Percentiles rank a stretch among this genome's conserved stretches.
Conservation (phyloP, 768 basidiomycete genomes). For the Agrocybe pediades region DNA sequence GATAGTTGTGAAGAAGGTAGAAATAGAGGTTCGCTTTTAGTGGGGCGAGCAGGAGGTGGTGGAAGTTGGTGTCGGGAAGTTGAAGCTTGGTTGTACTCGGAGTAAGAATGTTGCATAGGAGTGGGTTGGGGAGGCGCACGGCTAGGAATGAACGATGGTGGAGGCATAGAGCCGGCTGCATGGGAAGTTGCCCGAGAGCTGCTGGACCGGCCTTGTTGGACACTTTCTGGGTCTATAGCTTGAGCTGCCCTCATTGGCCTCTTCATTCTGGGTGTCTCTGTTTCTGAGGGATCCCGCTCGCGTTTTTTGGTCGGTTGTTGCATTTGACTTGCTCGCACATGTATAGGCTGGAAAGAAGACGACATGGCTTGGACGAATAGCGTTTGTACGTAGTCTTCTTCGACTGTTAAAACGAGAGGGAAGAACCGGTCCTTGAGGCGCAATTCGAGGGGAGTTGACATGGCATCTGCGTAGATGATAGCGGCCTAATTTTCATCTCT, state of each 20-base stretch:
- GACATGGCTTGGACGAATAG: slow-evolving; percentile 77
- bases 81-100: background rate
- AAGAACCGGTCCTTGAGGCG: slow-evolving; percentile 75
- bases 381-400: slow-evolving; percentile 62
- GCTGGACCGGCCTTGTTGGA: slow-evolving; percentile 8
- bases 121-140: slow-evolving; percentile 7
- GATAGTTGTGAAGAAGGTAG: slow-evolving; percentile 63
- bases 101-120: slow-evolving; percentile 2
- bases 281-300: slow-evolving; percentile 40
- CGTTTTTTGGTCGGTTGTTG: slow-evolving; percentile 45
- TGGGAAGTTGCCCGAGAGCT: slow-evolving; percentile 25
- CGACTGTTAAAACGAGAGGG: slow-evolving; percentile 78
- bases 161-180: slow-evolving; percentile 40
- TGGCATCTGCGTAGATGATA: slow-evolving; percentile 76
- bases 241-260: slow-evolving; percentile 58
- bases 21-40: slow-evolving; percentile 42
- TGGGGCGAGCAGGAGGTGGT: slow-evolving; percentile 19
- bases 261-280: slow-evolving; percentile 44
- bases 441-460: slow-evolving; percentile 63
- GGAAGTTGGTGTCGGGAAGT: background rate
- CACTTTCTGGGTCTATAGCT: slow-evolving; percentile 25
- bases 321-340: too few relatives aligned
- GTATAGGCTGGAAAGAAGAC: slow-evolving; percentile 27
- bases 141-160: slow-evolving; percentile 31
- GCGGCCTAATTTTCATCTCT: slow-evolving; percentile 55